Conservation (phyloP, 441 rosid species). For the Euphorbia celastroides region DNA sequence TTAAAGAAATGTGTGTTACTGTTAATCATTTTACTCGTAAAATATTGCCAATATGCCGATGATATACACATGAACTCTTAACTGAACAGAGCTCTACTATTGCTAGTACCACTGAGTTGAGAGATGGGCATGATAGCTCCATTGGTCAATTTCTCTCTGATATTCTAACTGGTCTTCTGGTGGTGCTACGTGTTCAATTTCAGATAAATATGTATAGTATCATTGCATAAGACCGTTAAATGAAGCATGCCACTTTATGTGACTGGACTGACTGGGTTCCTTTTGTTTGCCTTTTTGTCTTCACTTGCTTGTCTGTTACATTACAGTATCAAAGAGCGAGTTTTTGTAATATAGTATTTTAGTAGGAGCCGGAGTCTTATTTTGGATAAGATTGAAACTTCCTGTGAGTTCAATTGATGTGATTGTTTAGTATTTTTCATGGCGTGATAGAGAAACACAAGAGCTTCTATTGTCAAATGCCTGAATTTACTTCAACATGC, state of each 20-base stretch:
- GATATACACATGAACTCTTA: neutral
- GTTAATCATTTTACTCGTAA: too few relatives aligned
- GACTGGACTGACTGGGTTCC: too few relatives aligned
- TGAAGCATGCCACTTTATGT: too few relatives aligned
- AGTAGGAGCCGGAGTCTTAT: neutral
- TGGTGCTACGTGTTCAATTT: neutral
- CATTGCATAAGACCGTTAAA: neutral
- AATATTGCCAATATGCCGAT: too few relatives aligned
- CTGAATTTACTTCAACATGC: neutral
- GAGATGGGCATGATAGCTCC: neutral
- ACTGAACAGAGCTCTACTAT: neutral
- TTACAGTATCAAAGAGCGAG: neutral
- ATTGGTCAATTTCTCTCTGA: neutral
- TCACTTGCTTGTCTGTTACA: neutral
- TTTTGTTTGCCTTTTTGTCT: neutral
- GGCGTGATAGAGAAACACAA: too few relatives aligned
- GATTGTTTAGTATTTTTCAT: constrained; percentile 5
- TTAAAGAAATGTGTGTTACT: neutral
- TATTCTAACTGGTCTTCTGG: neutral
- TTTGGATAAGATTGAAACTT: neutral
- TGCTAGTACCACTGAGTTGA: too few relatives aligned
- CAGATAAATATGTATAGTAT: neutral
- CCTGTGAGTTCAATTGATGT: neutral
- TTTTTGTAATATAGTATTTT: neutral
- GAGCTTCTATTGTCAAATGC: neutral